Evolutionary conservation across 208 protist genomes (phyloP), one percentile per base, ranked within the genome.

Genomic region (Acanthamoeba castellanii): DNA sequence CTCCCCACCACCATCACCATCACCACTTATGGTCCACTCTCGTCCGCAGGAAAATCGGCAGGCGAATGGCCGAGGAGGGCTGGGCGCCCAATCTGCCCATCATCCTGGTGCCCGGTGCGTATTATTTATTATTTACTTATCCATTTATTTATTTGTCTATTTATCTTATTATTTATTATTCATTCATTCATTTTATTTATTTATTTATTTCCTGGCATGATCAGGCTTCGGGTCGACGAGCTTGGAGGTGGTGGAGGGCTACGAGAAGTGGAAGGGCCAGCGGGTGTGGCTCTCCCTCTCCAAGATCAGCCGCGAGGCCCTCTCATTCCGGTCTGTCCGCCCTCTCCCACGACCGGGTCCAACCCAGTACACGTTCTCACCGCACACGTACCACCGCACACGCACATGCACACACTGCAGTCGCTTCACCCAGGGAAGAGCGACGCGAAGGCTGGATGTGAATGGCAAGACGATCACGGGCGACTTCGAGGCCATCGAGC

Each of bases 181-280:
- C 50, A 18, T 18, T 72, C 7, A 9, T 37, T 27, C 22, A 72
- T 20, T 27, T 8, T 8, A 13, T 13, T 27, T 72, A 8, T 8
- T 34, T 11, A 3, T 20, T 37, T 4, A 9, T 25, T 8, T 30
- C 30, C 5, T 11, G 8, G 13, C 34, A 14, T 32, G 20, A 37
- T 13, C 90, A 94, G 92, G 92, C n/a, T 95, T 95, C 37, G 92
- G 78, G 7, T 95, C 92, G 8, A 88, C 92, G 16, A 74, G 92
- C n/a, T 27, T 95, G 11, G 45, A 88, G 42, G 92, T 95, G 22
- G 64, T 88, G 47, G 68, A 95, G 34, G 92, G 92, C 37, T 64
- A 82, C n/a, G 78, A 85, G 55, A 74, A 95, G 42, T 95, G 92
- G 92, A 64, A 81, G 74, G 84, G 84, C 20, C 16, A 82, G 34